A percentile compares a stretch with the other conserved stretches of the same genome.
Evolutionary conservation across 75 land plant genomes (phyloP).

Genomic region (Isoetes taiwanensis): DNA sequence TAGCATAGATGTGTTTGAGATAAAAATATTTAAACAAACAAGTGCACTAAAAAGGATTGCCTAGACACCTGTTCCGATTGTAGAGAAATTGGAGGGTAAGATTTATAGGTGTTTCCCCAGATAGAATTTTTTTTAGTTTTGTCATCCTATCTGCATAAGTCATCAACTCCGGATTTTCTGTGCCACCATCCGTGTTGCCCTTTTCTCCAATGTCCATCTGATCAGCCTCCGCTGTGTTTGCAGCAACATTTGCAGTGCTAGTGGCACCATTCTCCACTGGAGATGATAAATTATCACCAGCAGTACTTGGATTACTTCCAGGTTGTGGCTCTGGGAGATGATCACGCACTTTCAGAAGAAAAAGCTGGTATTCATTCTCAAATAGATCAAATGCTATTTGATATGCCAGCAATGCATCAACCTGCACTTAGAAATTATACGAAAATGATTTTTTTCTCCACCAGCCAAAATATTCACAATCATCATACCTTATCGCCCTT

Average conservation of each 20-base stretch:
- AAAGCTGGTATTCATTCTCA: slow-evolving; percentile 84
- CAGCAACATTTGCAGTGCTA: slow-evolving; percentile 3
- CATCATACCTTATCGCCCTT: slow-evolving; percentile 49
- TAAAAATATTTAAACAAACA: not conserved
- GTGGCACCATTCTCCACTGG: slow-evolving; percentile 12
- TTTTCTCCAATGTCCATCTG: not conserved
- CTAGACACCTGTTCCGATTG: slow-evolving; percentile 86
- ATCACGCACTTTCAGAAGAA: slow-evolving; percentile 72
- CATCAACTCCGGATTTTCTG: slow-evolving; percentile 17
- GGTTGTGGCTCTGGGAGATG: slow-evolving; percentile 37
- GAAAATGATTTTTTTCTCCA: not conserved
- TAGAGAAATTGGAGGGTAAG: slow-evolving; percentile 83
- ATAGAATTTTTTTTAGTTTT: slow-evolving; percentile 62
- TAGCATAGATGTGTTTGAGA: not conserved
- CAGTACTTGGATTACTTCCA: slow-evolving; percentile 4
- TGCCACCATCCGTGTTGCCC: not conserved
- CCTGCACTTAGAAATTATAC: slow-evolving; percentile 16
- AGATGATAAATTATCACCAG: not conserved
- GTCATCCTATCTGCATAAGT: slow-evolving; percentile 52
- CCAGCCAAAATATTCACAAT: not conserved
- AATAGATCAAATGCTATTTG: slow-evolving; percentile 94
- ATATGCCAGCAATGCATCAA: slow-evolving; percentile 77
- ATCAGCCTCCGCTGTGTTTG: slow-evolving; percentile 38
- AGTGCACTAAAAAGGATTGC: too few relatives aligned
- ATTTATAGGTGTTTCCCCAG: slow-evolving; percentile 90